Conservation (phyloP, 225 moss, liverwort and hornwort genomes). For the Sphagnum tenellum region DNA sequence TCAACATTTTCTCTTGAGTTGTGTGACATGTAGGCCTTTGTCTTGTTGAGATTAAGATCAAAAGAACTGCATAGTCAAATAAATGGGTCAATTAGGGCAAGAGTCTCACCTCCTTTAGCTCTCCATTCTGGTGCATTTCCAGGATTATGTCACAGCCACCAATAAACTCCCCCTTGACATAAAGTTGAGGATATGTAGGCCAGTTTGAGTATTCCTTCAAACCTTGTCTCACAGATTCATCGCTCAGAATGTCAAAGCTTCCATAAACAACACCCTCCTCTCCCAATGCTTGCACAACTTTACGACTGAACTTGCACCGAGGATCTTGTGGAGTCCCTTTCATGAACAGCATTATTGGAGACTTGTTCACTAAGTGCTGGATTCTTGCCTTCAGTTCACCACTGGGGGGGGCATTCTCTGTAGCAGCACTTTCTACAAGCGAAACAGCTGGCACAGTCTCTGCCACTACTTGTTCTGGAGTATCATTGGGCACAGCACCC, state of each 20-base stretch:
- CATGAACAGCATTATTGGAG: constrained; percentile 46
- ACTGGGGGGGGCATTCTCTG: not conserved
- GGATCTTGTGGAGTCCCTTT: constrained; percentile 36
- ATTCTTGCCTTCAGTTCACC: constrained; percentile 8
- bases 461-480: too few species aligned
- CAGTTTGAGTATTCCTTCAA: constrained; percentile 44
- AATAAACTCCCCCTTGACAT: constrained; percentile 44
- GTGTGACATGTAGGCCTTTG: too few species aligned
- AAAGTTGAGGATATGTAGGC: constrained; percentile 59
- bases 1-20: too few species aligned
- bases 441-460: too few species aligned
- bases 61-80: too few species aligned
- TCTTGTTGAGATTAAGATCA: too few species aligned
- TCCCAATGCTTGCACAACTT: constrained; percentile 44
- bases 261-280: constrained; percentile 35
- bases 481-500: not conserved
- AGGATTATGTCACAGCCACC: constrained; percentile 54
- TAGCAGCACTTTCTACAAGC: too few species aligned
- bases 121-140: constrained; percentile 47
- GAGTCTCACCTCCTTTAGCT: constrained; percentile 30
- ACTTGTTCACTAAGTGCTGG: constrained; percentile 11
- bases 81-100: too few species aligned
- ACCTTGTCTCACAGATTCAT: constrained; percentile 42
- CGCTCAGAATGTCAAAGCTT: constrained; percentile 42
- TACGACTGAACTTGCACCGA: constrained; percentile 50